Percentiles rank a stretch among this genome's conserved stretches.
Conservation (phyloP, 2,329 filamentous ascomycete genomes). For the Microcyclosporella mali region DNA sequence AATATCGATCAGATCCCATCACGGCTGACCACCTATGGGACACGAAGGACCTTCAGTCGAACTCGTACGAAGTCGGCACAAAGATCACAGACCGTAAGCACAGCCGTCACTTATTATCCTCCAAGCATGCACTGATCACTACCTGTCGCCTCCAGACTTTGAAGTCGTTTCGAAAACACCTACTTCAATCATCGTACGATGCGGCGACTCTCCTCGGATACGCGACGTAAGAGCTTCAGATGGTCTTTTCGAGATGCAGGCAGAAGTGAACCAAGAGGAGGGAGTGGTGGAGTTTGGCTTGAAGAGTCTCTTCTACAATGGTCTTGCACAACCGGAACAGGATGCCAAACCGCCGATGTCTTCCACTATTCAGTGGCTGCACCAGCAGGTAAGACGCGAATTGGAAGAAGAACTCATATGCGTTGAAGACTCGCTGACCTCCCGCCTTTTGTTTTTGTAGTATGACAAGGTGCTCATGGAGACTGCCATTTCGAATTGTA, state of each 20-base stretch:
- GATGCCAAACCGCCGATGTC: slow-evolving; percentile 43
- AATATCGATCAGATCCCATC: slow-evolving; percentile 48
- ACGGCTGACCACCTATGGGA: slow-evolving; percentile 59
- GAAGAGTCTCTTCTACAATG: slow-evolving; percentile 59
- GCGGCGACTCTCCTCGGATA: slow-evolving; percentile 59
- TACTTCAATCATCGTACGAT: slow-evolving; percentile 56
- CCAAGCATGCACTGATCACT: no score
- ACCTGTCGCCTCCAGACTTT: slow-evolving; percentile 43
- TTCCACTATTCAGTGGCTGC: slow-evolving; percentile 43
- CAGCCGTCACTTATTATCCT: no score
- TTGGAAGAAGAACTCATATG: no score
- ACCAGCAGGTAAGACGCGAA: no score
- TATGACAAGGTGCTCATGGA: slow-evolving; percentile 55
- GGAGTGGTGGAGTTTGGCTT: slow-evolving; percentile 58
- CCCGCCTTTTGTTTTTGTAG: no score
- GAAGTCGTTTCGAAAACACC: slow-evolving; percentile 61
- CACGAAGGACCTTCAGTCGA: slow-evolving; percentile 47
- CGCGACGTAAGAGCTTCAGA: slow-evolving; percentile 53
- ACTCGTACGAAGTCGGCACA: slow-evolving; percentile 57
- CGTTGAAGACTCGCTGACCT: no score
- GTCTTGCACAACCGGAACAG: slow-evolving; percentile 32
- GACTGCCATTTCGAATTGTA: slow-evolving; percentile 41
- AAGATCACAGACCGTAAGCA: slow-evolving; percentile 52
- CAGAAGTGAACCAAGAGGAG: slow-evolving; percentile 52
- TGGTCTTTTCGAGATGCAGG: slow-evolving; percentile 61